A percentile compares a stretch with the other conserved stretches of the same genome.
Evolutionary conservation across 805 yeast genomes (phyloP).

Genomic region (Barnettozyma sp.): DNA sequence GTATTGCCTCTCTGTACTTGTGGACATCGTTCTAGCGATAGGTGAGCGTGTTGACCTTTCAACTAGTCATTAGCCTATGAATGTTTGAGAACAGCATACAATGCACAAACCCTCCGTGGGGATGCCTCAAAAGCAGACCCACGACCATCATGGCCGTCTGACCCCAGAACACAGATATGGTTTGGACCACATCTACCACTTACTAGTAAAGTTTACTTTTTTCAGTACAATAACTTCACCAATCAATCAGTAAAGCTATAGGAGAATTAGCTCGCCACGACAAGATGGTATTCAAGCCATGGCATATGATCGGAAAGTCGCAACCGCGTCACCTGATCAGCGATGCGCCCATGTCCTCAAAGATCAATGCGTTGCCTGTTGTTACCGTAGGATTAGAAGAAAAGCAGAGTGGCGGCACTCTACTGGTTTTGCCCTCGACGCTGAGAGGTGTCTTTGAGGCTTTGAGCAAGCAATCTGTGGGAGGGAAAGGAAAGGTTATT

Average conservation of each 20-base stretch:
- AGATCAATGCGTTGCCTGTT: conserved; percentile 1
- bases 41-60: no score
- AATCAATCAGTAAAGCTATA: not conserved
- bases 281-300: conserved; percentile 10
- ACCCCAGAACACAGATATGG: no score
- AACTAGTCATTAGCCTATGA: no score
- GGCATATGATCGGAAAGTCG: conserved; percentile 8
- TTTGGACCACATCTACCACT: no score
- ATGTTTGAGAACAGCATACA: no score
- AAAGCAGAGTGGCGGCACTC: conserved; percentile 1
- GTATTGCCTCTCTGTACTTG: no score
- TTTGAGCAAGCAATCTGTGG: conserved; percentile 2
- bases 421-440: conserved; percentile 6
- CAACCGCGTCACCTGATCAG: conserved; percentile 9
- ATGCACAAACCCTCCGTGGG: no score
- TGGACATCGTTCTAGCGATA: no score
- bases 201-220: not conserved
- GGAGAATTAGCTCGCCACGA: not conserved
- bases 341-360: conserved; percentile 4
- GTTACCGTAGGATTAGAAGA: conserved; percentile 1
- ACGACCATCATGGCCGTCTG: no score
- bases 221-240: not conserved
- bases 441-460: conserved; percentile 4
- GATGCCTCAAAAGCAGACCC: no score
- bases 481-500: not conserved